Evolutionary conservation across 495 filamentous ascomycete species (phyloP), one percentile per base, ranked within the genome.

Genomic region (Hyaloscypha bicolor): DNA sequence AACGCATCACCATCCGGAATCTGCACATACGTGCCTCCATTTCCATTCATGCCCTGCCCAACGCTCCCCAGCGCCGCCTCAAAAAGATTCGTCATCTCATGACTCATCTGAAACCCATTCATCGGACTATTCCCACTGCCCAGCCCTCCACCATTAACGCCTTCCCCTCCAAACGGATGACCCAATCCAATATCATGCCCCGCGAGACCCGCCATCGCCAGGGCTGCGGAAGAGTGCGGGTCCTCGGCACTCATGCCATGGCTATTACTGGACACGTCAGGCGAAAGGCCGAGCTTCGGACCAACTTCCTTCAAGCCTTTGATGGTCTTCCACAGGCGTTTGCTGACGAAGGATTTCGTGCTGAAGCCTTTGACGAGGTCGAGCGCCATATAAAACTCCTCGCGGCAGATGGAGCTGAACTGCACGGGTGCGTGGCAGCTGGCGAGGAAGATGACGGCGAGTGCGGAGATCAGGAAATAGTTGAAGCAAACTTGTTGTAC

Each of bases 361-460:
- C 88, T 91, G 75, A 96, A 88, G 30, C 89, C 89, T 66, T 91
- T 91, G 66, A 96, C 86, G 16, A 96, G 80, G 53, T 96, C 90
- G 0, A 96, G 83, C 0, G 91, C 93, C 85, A 91, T 86, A 78
- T 94, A 94, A 70, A 95, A 96, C 75, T 95, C 93, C 64, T 89
- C 86, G n/a, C 91, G 84, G 61, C 91, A 91, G 53, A 84, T 78
- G 9, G 85, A 81, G 71, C 87, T 91, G 75, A 94, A 96, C 51
- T 90, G 86, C 1, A 88, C 81, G 0, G 93, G 91, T 3, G 92
- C 91, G 73, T 96, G 92, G 16, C 88, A 91, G 2, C 91, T 91
- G 0, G 92, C 92, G 0, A 96, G 85, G 75, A 95, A 93, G 9
- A 96, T 80, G 3, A 94, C 92, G 0, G 90, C 90, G 31, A 96